These are phyloP conservation scores for Colletotrichum filicis DNA, from an alignment of 2,329 filamentous ascomycete genomes.

Conservation along the genomic window DNA sequence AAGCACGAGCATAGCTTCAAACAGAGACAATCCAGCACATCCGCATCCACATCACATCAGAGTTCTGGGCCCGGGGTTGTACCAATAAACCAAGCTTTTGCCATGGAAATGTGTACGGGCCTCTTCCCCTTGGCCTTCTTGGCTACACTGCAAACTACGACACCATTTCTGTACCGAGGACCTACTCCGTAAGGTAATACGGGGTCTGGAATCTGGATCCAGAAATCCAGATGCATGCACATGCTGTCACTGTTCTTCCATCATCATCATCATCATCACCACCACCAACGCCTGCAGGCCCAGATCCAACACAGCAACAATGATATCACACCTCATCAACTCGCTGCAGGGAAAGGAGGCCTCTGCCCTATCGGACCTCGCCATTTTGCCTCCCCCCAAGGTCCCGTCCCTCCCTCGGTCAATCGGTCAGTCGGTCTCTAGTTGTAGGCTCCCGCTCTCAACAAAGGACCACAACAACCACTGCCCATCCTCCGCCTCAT, in stretches of 20 bases:
- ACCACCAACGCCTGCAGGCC: background rate
- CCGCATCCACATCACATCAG: background rate
- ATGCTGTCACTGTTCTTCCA: slow-evolving; percentile 14
- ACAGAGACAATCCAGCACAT: background rate
- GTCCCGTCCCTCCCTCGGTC: background rate
- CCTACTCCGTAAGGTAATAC: background rate
- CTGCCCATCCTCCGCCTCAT: background rate
- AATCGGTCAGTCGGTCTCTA: background rate
- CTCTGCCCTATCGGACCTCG: slow-evolving; percentile 8
- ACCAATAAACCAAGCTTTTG: slow-evolving; percentile 28
- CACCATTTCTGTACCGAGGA: slow-evolving; percentile 9
- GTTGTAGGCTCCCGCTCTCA: background rate
- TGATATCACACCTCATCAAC: slow-evolving; percentile 31
- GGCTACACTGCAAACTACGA: background rate
- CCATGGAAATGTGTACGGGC: slow-evolving; percentile 27
- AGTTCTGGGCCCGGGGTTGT: slow-evolving; percentile 19
- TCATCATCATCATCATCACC: slow-evolving; percentile 10
- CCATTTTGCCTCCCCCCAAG: background rate
- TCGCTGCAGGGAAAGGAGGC: slow-evolving; percentile 6
- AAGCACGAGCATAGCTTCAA: background rate
- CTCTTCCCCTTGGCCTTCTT: background rate
- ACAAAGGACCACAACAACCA: background rate
- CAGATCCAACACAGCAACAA: background rate
- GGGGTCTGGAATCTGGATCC: background rate
- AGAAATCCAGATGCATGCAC: slow-evolving; percentile 9